phyloP scores from a whole-genome alignment of 495 filamentous ascomycete species.

The Penicillium fimorum region DNA sequence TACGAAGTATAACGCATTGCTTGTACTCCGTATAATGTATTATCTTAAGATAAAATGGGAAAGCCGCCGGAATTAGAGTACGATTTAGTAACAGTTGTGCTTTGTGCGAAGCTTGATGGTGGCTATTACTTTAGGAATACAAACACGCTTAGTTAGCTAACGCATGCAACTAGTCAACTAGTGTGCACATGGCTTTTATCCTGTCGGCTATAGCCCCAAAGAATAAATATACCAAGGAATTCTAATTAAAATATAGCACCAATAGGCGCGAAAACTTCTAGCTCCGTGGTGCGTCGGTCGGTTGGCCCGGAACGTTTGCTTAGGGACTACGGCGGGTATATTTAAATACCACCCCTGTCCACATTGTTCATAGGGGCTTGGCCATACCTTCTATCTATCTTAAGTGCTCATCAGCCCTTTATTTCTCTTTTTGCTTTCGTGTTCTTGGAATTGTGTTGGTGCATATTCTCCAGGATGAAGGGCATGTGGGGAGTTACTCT shows the following conservation, averaged over 20 bases:
- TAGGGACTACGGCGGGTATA: slow-evolving; percentile 2
- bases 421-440: not conserved
- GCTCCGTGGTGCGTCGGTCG: not conserved
- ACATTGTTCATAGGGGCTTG: not conserved
- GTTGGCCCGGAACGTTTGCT: not conserved
- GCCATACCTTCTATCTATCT: not conserved
- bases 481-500: not conserved
- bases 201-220: not conserved
- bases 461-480: slow-evolving; percentile 7
- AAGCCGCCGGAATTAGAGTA: too few species aligned
- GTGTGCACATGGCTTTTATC: not conserved
- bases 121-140: not conserved
- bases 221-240: not conserved
- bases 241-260: too few species aligned
- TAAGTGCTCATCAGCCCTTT: not conserved
- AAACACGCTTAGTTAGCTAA: not conserved
- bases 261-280: not conserved
- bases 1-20: too few species aligned
- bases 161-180: slow-evolving; percentile 1
- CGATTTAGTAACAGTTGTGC: too few species aligned
- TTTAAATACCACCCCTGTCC: not conserved
- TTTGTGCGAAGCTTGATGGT: not conserved
- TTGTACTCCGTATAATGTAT: too few species aligned
- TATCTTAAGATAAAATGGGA: too few species aligned
- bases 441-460: not conserved